Base-by-base conservation (phyloP, 345 rosid species). In the Pistacia integerrima region DNA sequence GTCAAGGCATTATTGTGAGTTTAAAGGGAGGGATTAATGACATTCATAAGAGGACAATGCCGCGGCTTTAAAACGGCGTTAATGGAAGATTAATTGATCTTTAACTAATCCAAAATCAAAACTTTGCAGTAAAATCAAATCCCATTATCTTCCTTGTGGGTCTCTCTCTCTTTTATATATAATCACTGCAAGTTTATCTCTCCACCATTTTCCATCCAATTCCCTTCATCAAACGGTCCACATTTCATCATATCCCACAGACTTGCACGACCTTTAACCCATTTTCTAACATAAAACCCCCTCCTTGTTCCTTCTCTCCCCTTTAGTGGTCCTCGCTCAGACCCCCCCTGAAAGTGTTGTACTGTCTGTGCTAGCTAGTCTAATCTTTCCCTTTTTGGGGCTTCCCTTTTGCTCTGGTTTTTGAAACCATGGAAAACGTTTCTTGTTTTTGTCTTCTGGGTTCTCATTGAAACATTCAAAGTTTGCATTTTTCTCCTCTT, bases 221-320 rank as follows among this genome's bases (percentile, higher is more conserved):
- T 8, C 57, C 1, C 20, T 12, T 13, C 11, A 36, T 71, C 36
- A 1, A 49, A 71, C 54, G 64, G 64, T 20, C 18, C 12, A 20
- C 54, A 71, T 71, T 57, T 71, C 35, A 71, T 57, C 52, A 11
- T 4, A 5, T 1, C 4, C 1, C 3, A 1, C 2, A 38, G 57
- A 71, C 64, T 57, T 71, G 64, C 64, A 57, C 20, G 33, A 38
- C 11, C 20, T 57, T 71, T 71, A 71, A 57, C 5, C 11, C 5
- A 2, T 56, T n/a, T 7, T 13, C 64, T 11, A 33, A 3, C 6
- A 38, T 36, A 57, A 56, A 70, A 13, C 2, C 36, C 33, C 14
- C 58, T 52, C 28, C 11, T 17, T 4, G 57, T 57, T 22, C 9
- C 35, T 20, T 0, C 55, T 4, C 55, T 64, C 35, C 52, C 13